phyloP scores from a whole-genome alignment of 2,329 filamentous ascomycete genomes.

The Xylariaceae sp. region DNA sequence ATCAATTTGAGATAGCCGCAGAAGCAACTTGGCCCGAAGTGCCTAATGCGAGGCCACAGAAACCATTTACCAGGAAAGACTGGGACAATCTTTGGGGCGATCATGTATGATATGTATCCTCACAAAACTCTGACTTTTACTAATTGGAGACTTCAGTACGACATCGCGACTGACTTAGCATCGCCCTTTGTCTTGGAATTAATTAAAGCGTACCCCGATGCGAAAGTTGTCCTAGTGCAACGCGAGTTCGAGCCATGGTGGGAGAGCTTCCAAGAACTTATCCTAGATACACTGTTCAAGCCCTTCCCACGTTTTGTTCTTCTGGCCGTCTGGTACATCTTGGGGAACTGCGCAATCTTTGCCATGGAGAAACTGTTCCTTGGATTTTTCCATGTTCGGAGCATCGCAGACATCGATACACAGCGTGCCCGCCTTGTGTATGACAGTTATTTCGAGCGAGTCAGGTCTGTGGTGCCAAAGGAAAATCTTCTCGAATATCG shows the following conservation, averaged over 20 bases:
- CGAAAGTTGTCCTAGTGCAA: neutral
- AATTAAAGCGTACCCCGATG: neutral
- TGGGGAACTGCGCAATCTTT: neutral
- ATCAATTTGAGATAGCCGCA: constrained; percentile 12
- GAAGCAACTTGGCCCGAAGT: constrained; percentile 14
- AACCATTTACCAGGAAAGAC: neutral
- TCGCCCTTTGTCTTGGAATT: neutral
- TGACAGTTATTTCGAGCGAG: neutral
- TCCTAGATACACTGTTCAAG: neutral
- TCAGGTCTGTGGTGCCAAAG: neutral
- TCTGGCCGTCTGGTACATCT: neutral
- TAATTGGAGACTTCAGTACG: neutral
- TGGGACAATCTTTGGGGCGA: neutral
- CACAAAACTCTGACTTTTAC: neutral
- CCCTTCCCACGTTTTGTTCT: neutral
- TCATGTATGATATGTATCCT: neutral
- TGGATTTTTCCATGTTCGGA: neutral
- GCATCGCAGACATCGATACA: neutral
- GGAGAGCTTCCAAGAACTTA: neutral
- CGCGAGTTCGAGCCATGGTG: neutral
- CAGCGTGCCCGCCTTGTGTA: neutral
- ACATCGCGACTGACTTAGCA: neutral
- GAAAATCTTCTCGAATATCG: neutral
- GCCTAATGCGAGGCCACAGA: neutral
- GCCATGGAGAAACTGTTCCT: neutral